Percentiles rank a stretch among this genome's conserved stretches.
Conservation (phyloP, 2,329 filamentous ascomycete genomes). For the Monosporascus sp. region DNA sequence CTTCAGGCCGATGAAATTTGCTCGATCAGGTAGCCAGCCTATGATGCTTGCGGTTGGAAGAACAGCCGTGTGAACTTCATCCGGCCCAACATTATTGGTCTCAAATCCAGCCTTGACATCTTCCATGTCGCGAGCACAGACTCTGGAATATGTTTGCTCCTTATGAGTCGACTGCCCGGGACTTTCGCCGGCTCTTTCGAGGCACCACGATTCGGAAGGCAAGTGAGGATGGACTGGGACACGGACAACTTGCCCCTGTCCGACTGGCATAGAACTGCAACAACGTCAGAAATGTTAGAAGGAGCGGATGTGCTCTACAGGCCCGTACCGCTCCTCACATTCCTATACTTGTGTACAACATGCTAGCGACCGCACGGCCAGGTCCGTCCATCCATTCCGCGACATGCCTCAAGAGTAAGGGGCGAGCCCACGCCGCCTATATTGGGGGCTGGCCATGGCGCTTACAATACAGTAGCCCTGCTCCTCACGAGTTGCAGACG, state of each 20-base stretch:
- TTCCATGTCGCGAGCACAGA: conserved; percentile 10
- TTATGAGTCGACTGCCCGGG: conserved; percentile 5
- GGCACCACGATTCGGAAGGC: neutral
- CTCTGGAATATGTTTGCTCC: conserved; percentile 4
- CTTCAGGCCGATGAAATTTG: conserved; percentile 8
- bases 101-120: conserved; percentile 3
- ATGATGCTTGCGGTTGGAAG: conserved; percentile 12
- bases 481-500: neutral
- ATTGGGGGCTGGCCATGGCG: conserved; percentile 9
- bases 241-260: conserved; percentile 8
- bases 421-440: conserved; percentile 12
- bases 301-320: too few species aligned
- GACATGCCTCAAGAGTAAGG: conserved; percentile 9
- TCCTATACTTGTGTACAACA: conserved; percentile 14
- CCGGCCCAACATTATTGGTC: neutral
- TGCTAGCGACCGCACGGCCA: conserved; percentile 11
- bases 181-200: neutral
- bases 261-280: conserved; percentile 12
- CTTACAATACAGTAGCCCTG: conserved; percentile 14
- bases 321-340: conserved; percentile 1
- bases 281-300: neutral
- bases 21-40: conserved; percentile 10
- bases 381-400: conserved; percentile 14
- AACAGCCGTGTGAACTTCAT: conserved; percentile 4
- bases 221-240: conserved; percentile 5